Evolutionary conservation across 768 basidiomycete species (phyloP), one percentile per base, ranked within the genome.

Genomic region (Leccinum olivaceopallidum): DNA sequence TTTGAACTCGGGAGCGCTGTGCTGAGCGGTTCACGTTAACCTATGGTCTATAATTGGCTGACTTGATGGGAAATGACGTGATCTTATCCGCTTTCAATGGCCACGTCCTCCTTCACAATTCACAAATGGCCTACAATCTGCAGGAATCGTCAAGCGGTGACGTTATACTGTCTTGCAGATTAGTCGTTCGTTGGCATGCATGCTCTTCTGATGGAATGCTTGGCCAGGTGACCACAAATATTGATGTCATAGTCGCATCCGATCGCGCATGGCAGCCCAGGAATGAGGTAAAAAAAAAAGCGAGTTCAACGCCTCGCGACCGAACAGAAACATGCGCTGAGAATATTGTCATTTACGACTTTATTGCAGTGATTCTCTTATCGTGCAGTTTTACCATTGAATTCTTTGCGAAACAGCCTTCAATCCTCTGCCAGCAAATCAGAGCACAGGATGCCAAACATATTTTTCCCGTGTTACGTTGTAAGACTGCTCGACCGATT

Each of bases 271-370:
- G 48, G 26, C 18, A 20, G 26, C 39, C 30, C 44, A 8, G 20
- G 52, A 6, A 49, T 64, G 63, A 64, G 54, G 62, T 64, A 64
- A 64, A 54, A 36, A n/a, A 36, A 42, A 56, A 39, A 6, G 48
- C 22, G 14, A 48, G 30, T 56, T 28, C 30, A 34, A 34, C 49
- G 5, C 9, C 49, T 50, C 24, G 49, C 49, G 7, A 22, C 48
- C 48, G 48, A 49, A 49, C 48, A 49, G 48, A 49, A 49, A 24
- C 4, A 6, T n/a, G 48, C 13, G 48, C 22, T 50, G 42, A 44
- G n/a, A 18, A n/a, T 44, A 44, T 9, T 20, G 10, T 10, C 9
- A 18, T 42, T 42, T 44, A 42, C 39, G 18, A 42, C 39, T 44
- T n/a, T 12, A n/a, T n/a, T 44, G 42, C n/a, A n/a, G 10, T 44